Evolutionary conservation across 306 rosid genomes (phyloP), one percentile per base, ranked within the genome.

Genomic region (Sphenostylis stenocarpa): DNA sequence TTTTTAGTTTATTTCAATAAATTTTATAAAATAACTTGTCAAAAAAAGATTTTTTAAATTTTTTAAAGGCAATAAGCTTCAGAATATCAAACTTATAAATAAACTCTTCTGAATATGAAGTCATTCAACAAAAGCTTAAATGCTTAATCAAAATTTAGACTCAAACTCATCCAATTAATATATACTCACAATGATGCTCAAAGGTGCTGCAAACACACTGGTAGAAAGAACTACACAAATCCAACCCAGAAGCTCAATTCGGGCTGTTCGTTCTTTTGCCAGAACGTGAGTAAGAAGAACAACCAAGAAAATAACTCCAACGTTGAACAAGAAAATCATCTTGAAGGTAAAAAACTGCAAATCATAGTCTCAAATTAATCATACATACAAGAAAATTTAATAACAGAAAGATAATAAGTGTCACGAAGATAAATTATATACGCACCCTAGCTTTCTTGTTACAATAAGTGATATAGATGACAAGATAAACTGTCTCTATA

Each of bases 171-270:
- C n/a, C 9, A n/a, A 9, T 4, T 7, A 7, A 38, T 49, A 19
- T 49, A 6, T 56, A 45, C 88, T 79, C 52, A 92, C 99, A 26
- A 96, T 92, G 34, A 91, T 88, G 80, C 96, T 89, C 34, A 96
- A 38, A 64, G 99, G 99, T 45, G 99, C 98, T 8, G 89, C 97
- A 36, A 96, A 96, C 49, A 93, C 99, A 70, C 89, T 82, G 29
- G 88, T 89, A 2, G 98, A 87, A 52, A 96, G 90, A 21, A 87
- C 86, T 0, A 93, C 97, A 71, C 96, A 92, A 77, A 96, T 81
- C 91, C 98, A 88, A 31, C 99, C 99, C 43, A 96, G 89, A 84
- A 90, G 87, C 77, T 81, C 68, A 1, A 90, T 79, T 17, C 97
- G 90, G 6, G 36, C 51, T 0, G 87, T 26, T 45, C 94, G 77